Evolutionary conservation across 306 rosid species (phyloP), one percentile per base, ranked within the genome.

Genomic region (Hippophae tibetana): DNA sequence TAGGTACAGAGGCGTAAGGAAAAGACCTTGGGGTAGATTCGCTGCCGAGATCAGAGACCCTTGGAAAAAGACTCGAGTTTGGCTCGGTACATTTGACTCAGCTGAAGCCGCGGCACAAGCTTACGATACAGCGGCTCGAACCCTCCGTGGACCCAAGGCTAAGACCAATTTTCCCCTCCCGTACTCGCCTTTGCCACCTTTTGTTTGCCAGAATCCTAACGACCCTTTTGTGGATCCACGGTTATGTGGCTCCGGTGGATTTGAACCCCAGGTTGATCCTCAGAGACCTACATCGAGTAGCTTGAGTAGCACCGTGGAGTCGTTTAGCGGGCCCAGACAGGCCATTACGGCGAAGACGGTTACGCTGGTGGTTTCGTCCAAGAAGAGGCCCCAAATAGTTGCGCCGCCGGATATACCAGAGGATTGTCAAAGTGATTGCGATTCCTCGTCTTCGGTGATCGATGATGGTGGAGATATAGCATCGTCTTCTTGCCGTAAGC

Each of bases 11-110:
- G 96, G 96, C 10, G 96, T 89, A 5, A 60, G 96, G 26, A 84
- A 76, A 71, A 71, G 96, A 63, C 96, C 96, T 5, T 89, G 96
- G 96, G 96, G 96, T 0, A 73, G 88, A 54, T 89, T 77, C 63
- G 96, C 96, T 0, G 96, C 94, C 14, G 96, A 89, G 87, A 89
- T 89, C 83, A 82, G 96, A 65, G 96, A 88, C 76, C 96, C 94
- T 0, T 69, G 83, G 80, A 89, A 83, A 77, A 89, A 89, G 65
- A 79, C 85, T 3, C 66, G 96, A 42, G 89, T 89, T 1, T 89
- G 96, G 96, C 82, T 89, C 0, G 96, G 96, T 1, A 85, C 96
- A 9, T 89, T 89, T 54, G 90, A 89, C 57, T 85, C 90, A 0
- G 96, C 96, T 1, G 94, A 83, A 67, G 94, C 85, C 45, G 96